These are phyloP conservation scores for Clonostachys byssicola DNA, from an alignment of 2,329 filamentous ascomycete species.

Conservation along the genomic window DNA sequence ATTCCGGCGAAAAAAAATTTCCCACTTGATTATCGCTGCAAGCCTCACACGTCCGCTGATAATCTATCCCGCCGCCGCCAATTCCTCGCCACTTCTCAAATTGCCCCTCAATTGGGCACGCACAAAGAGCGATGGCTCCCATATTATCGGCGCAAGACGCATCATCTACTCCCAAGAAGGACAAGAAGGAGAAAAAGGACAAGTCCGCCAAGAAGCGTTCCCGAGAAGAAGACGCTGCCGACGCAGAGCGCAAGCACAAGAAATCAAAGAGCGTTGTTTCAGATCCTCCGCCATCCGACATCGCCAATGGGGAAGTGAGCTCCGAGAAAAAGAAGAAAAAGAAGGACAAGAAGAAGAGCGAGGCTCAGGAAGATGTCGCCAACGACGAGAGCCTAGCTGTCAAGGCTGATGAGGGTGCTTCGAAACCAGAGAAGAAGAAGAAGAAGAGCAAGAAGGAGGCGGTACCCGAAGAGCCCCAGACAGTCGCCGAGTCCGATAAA, in stretches of 20 bases:
- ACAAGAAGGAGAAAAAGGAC: constrained; percentile 32
- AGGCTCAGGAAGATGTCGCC: constrained; percentile 12
- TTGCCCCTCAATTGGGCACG: too few species aligned
- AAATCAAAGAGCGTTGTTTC: constrained; percentile 38
- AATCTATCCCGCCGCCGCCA: background rate
- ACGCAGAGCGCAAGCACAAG: constrained; percentile 42
- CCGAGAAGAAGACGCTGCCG: constrained; percentile 34
- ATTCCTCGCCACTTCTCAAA: too few species aligned
- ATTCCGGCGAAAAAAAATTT: background rate
- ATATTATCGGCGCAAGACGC: constrained; percentile 13
- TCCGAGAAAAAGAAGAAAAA: constrained; percentile 25
- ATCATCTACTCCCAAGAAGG: too few species aligned
- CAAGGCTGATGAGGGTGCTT: constrained; percentile 1
- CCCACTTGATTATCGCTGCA: background rate
- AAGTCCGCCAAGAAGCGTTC: constrained; percentile 37
- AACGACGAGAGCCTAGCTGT: constrained; percentile 3
- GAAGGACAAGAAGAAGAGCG: constrained; percentile 17
- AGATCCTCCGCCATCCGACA: constrained; percentile 12
- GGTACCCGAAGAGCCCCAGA: constrained; percentile 13
- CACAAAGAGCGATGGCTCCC: constrained; percentile 21
- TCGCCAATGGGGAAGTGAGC: constrained; percentile 14
- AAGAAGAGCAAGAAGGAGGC: constrained; percentile 24
- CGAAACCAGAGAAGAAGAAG: constrained; percentile 16
- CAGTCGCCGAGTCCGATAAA: constrained; percentile 5
- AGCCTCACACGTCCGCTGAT: background rate